These are phyloP conservation scores for Immersiporthe knoxdaviesiana DNA, from an alignment of 2,329 filamentous ascomycete genomes.

Conservation along the genomic window DNA sequence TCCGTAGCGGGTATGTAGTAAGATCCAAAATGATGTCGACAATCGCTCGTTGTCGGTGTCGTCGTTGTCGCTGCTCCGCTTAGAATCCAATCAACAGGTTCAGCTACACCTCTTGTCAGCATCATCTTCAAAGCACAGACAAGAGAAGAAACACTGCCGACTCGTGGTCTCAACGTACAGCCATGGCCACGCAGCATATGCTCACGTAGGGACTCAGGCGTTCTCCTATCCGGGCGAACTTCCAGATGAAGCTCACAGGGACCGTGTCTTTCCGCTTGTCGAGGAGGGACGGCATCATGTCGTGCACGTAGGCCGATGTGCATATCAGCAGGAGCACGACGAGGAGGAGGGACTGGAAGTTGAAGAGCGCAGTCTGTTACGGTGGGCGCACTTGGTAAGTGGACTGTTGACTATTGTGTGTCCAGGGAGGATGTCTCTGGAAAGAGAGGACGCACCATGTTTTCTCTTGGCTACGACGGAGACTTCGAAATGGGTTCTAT, in stretches of 20 bases:
- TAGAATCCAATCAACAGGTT: slow-evolving; percentile 27
- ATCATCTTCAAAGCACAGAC: slow-evolving; percentile 10
- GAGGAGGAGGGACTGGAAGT: slow-evolving; percentile 95
- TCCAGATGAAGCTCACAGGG: slow-evolving; percentile 90
- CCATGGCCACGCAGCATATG: slow-evolving; percentile 91
- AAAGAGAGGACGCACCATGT: slow-evolving; percentile 33
- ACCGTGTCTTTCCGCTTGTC: slow-evolving; percentile 79
- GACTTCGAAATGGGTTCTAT: background rate
- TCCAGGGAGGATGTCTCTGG: background rate
- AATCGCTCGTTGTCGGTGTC: too few relatives aligned
- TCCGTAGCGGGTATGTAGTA: slow-evolving; percentile 21
- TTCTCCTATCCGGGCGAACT: slow-evolving; percentile 90
- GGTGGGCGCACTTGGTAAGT: slow-evolving; percentile 29
- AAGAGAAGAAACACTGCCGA: too few relatives aligned
- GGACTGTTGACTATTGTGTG: background rate
- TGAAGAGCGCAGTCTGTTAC: slow-evolving; percentile 95
- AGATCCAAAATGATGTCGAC: slow-evolving; percentile 15
- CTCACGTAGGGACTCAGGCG: slow-evolving; percentile 93
- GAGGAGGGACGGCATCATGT: slow-evolving; percentile 85
- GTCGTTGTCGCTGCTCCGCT: slow-evolving; percentile 6
- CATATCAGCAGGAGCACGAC: slow-evolving; percentile 95
- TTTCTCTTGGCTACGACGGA: slow-evolving; percentile 16
- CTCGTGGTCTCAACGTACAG: slow-evolving; percentile 63
- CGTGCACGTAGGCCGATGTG: slow-evolving; percentile 92
- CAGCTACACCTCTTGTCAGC: slow-evolving; percentile 17